Conservation (phyloP, 2,329 filamentous ascomycete genomes). For the Alternaria sp. region DNA sequence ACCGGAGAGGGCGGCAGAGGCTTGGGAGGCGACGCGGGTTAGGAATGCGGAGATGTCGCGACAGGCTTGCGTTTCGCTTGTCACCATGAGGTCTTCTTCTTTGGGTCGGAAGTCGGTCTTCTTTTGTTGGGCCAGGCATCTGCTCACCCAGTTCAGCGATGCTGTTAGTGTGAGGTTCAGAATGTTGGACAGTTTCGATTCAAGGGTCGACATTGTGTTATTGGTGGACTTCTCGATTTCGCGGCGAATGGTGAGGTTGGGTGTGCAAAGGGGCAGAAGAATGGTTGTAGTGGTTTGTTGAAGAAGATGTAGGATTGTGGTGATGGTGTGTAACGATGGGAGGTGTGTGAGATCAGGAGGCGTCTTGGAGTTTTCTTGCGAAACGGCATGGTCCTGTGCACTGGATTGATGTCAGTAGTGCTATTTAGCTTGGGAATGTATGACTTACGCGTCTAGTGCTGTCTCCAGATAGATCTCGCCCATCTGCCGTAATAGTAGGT, state of each 20-base stretch:
- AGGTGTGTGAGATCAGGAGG: slow-evolving; percentile 91
- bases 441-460: slow-evolving; percentile 65
- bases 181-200: slow-evolving; percentile 80
- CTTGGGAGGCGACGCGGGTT: slow-evolving; percentile 68
- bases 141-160: slow-evolving; percentile 76
- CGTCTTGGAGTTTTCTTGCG: slow-evolving; percentile 79
- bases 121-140: slow-evolving; percentile 77
- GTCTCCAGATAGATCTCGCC: slow-evolving; percentile 80
- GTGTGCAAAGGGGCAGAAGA: slow-evolving; percentile 85
- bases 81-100: slow-evolving; percentile 64
- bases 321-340: slow-evolving; percentile 77
- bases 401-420: slow-evolving; percentile 34
- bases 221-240: slow-evolving; percentile 87
- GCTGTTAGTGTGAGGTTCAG: slow-evolving; percentile 76
- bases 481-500: slow-evolving; percentile 85
- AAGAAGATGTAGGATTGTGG: slow-evolving; percentile 92
- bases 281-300: slow-evolving; percentile 90
- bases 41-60: slow-evolving; percentile 83
- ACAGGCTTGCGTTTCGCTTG: slow-evolving; percentile 78
- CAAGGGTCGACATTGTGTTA: slow-evolving; percentile 76
- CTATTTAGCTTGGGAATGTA: background rate
- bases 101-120: slow-evolving; percentile 90
- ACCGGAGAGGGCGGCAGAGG: slow-evolving; percentile 76
- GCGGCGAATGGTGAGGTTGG: slow-evolving; percentile 87
- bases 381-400: slow-evolving; percentile 71